Base-by-base conservation (phyloP, 768 basidiomycete genomes). In the Tricholoma matsutake region DNA sequence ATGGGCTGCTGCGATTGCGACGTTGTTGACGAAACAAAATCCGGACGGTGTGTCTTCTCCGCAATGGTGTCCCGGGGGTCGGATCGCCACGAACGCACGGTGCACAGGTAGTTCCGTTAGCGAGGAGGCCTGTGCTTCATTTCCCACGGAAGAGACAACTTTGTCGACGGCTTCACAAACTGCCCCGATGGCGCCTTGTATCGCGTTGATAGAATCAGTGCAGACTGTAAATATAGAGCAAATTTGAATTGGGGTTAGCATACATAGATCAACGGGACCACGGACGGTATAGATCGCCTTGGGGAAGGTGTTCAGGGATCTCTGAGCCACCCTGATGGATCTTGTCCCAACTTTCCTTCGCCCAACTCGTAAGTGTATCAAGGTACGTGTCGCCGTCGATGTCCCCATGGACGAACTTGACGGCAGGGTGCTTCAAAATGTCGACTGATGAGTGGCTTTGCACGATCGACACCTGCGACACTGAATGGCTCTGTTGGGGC, bases 1-100 rank as follows among this genome's bases (percentile, higher is more conserved):
- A 69, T 98, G 93, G 13, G 94, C 93, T 32, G 94, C 94, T 0
- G 82, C 95, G 3, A 98, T 82, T 0, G 89, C 88, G 0, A 97
- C 91, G 68, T 98, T 99, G 65, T 98, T 98, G 31, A 97, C 83
- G 66, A 96, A 97, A 73, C 96, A 98, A 71, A 98, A 98, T 0
- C 96, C 96, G 9, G 86, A 88, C 0, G 96, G 96, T 0, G 85
- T 84, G 61, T 94, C 86, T 73, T 95, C 94, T 2, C 92, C 92
- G 68, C 95, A 96, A 66, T 98, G 95, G 78, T 97, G 95, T 1
- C 96, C 96, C 0, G 96, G 96, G 0, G 95, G 96, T 54, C 96
- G 77, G 18, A 97, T 82, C 0, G 86, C 88, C 9, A 92, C 93
- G 71, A 98, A 98, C 0, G 91, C 92, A 66, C 76, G 76, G 61